Evolutionary conservation across 1,284 basidiomycete species (phyloP).

Genomic region (Irpex lacteus): DNA sequence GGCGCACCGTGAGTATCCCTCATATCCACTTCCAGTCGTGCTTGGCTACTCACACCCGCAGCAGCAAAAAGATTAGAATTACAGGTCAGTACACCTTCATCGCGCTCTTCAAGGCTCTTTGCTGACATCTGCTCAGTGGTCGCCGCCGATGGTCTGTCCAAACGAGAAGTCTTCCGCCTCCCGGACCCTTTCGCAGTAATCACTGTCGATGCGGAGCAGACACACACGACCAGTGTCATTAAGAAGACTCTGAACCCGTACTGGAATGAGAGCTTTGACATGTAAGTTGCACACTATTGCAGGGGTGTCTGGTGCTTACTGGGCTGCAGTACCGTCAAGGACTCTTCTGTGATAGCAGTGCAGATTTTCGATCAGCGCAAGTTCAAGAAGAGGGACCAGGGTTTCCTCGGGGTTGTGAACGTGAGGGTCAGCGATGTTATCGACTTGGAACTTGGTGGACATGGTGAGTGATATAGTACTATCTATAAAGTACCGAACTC

Average conservation of each 20-base stretch:
- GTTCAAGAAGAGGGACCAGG: conserved; percentile 97
- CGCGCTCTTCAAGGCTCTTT: background rate
- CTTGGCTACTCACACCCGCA: conserved; percentile 16
- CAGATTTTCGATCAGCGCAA: conserved; percentile 98
- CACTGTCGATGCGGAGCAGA: conserved; percentile 95
- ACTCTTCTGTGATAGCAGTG: conserved; percentile 89
- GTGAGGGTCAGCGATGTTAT: conserved; percentile 81
- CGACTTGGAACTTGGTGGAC: conserved; percentile 76
- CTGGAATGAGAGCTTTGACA: conserved; percentile 94
- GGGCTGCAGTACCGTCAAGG: conserved; percentile 71
- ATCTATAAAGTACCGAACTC: background rate
- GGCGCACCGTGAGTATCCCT: conserved; percentile 22
- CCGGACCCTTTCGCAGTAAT: conserved; percentile 97
- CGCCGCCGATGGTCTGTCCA: conserved; percentile 84
- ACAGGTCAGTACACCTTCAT: conserved; percentile 29
- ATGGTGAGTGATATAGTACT: conserved; percentile 50
- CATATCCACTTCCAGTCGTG: background rate
- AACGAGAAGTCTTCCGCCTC: conserved; percentile 88
- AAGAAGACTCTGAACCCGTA: conserved; percentile 85
- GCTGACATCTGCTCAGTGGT: conserved; percentile 59
- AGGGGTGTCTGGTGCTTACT: conserved; percentile 4
- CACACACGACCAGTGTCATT: conserved; percentile 84
- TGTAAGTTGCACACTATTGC: conserved; percentile 47
- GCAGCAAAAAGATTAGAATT: conserved; percentile 38
- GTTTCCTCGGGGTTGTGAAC: conserved; percentile 88